These are phyloP conservation scores for Tolypocladium ophioglossoides DNA, from an alignment of 2,329 filamentous ascomycete genomes.

Conservation along the genomic window DNA sequence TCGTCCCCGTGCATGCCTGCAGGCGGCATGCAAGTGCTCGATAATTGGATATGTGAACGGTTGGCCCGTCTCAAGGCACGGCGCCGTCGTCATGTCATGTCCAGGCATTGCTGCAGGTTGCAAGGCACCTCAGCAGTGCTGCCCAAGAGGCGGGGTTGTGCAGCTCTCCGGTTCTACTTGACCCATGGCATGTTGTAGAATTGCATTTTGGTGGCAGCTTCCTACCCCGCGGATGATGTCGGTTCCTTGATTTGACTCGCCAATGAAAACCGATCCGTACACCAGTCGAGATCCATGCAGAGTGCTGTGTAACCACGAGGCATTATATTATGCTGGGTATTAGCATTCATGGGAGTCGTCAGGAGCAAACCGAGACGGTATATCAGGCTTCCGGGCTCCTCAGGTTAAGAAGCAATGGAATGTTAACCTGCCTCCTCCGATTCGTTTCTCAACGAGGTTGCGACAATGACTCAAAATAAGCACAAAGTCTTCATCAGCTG, in stretches of 20 bases:
- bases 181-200: background rate
- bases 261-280: background rate
- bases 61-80: background rate
- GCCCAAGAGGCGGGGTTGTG: background rate
- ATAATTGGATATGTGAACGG: background rate
- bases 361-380: background rate
- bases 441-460: background rate
- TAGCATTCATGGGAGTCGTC: background rate
- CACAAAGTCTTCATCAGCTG: slow-evolving; percentile 24
- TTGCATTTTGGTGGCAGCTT: background rate
- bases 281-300: background rate
- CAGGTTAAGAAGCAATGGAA: background rate
- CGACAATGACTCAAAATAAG: slow-evolving; percentile 2
- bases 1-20: background rate
- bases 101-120: background rate
- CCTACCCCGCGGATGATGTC: background rate
- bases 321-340: too few species aligned
- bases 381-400: background rate
- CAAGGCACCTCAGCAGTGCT: background rate
- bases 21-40: background rate
- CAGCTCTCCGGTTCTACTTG: background rate
- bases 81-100: background rate
- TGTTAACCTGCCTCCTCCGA: background rate
- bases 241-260: background rate
- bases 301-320: background rate